A percentile compares a stretch with the other conserved stretches of the same genome.
phyloP scores from a whole-genome alignment of 768 basidiomycete genomes.

The Mycena polygramma region DNA sequence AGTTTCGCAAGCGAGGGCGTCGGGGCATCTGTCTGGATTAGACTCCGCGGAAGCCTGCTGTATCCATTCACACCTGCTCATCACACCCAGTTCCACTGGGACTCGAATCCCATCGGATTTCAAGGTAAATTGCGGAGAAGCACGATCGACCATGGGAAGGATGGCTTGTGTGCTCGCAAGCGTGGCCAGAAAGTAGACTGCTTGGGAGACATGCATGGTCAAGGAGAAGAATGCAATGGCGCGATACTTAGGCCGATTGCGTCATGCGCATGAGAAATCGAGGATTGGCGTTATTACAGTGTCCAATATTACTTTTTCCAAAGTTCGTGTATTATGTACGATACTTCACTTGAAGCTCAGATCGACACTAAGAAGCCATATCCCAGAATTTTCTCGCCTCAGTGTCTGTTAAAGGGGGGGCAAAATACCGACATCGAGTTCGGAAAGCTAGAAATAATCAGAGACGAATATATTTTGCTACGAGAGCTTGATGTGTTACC shows the following conservation, averaged over 20 bases:
- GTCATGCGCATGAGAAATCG: constrained; percentile 4
- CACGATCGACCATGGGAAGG: not conserved
- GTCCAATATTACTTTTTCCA: too few species aligned
- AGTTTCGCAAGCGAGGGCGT: constrained; percentile 85
- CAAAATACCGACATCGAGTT: constrained; percentile 67
- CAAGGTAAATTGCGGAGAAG: constrained; percentile 6
- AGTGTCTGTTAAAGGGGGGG: constrained; percentile 70
- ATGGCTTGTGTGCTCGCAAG: not conserved
- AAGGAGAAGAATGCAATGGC: constrained; percentile 1
- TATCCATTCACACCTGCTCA: constrained; percentile 53
- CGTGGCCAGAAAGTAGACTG: not conserved
- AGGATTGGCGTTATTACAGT: too few species aligned
- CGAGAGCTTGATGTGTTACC: constrained; percentile 62
- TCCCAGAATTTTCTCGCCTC: constrained; percentile 74
- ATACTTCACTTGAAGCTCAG: not conserved
- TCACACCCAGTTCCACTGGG: constrained; percentile 64
- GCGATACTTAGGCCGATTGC: constrained; percentile 6
- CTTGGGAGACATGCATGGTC: constrained; percentile 11
- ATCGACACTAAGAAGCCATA: constrained; percentile 37
- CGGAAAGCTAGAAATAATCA: not conserved
- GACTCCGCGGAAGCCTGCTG: not conserved
- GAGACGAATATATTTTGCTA: too few species aligned
- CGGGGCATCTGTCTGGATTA: constrained; percentile 64
- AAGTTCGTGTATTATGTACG: too few species aligned
- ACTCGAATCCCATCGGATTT: constrained; percentile 51